Conservation (phyloP, 352 stramenopile species). For the Globisporangium recalcitrans region DNA sequence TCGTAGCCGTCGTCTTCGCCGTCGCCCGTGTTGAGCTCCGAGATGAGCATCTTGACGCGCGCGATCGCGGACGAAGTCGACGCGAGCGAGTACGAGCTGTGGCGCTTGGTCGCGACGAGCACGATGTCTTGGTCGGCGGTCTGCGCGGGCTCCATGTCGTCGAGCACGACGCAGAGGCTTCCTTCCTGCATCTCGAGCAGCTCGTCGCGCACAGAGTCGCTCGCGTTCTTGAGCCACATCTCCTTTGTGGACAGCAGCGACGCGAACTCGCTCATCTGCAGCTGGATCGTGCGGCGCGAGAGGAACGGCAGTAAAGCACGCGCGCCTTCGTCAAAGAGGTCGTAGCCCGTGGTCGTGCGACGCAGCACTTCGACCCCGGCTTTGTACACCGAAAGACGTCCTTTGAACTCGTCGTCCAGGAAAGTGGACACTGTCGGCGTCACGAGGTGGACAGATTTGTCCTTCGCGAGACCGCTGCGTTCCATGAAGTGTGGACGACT, state of each 20-base stretch:
- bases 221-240: constrained; percentile 77
- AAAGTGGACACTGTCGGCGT: constrained; percentile 44
- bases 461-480: constrained; percentile 60
- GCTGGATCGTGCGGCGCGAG: constrained; percentile 38
- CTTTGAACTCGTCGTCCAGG: constrained; percentile 28
- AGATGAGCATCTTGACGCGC: constrained; percentile 64
- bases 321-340: constrained; percentile 65
- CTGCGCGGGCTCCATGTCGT: constrained; percentile 79
- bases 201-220: constrained; percentile 39
- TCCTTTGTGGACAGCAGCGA: constrained; percentile 57
- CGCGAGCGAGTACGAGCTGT: constrained; percentile 75
- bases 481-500: constrained; percentile 38
- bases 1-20: constrained; percentile 69
- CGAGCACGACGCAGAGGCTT: constrained; percentile 58
- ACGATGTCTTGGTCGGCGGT: constrained; percentile 68
- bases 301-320: constrained; percentile 51
- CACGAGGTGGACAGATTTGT: constrained; percentile 65
- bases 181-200: constrained; percentile 52
- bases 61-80: constrained; percentile 53
- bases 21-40: constrained; percentile 57
- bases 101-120: constrained; percentile 55
- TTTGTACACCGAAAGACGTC: constrained; percentile 55
- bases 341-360: constrained; percentile 26
- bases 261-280: constrained; percentile 64
- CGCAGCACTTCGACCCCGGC: constrained; percentile 53